A percentile compares a stretch with the other conserved stretches of the same genome.
These are phyloP conservation scores for Chlorella sp. DNA, from an alignment of 139 green algal genomes.

Conservation along the genomic window DNA sequence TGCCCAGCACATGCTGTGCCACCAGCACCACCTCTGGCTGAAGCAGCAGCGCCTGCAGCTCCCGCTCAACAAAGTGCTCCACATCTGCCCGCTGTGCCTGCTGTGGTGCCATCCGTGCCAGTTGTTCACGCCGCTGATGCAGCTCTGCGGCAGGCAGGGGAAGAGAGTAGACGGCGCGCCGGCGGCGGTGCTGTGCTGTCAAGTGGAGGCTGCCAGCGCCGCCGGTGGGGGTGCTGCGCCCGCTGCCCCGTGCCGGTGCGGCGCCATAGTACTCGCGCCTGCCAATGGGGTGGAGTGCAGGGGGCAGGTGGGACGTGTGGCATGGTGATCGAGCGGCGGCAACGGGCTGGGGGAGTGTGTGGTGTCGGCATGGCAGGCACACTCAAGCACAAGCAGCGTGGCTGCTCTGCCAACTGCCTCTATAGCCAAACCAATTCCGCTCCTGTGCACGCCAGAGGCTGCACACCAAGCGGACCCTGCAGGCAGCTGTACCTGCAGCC, in stretches of 20 bases:
- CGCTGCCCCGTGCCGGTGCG: neutral
- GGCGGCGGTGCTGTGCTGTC: conserved; percentile 31
- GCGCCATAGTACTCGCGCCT: conserved; percentile 11
- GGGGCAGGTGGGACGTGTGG: neutral
- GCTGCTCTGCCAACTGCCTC: too few species aligned
- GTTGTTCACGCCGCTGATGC: neutral
- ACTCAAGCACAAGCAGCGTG: neutral
- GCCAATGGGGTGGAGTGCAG: neutral
- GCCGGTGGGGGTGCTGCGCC: too few species aligned
- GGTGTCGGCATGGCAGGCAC: neutral
- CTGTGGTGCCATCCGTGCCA: neutral
- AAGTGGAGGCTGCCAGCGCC: conserved; percentile 6
- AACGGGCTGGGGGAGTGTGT: neutral
- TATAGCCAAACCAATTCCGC: too few species aligned
- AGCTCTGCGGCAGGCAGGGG: neutral
- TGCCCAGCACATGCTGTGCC: conserved; percentile 36
- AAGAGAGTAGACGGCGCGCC: conserved; percentile 32
- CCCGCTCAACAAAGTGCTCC: conserved; percentile 23
- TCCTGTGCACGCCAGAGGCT: too few species aligned
- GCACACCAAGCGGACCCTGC: too few species aligned
- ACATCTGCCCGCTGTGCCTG: conserved; percentile 14
- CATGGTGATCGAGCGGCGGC: neutral
- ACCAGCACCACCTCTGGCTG: conserved; percentile 42
- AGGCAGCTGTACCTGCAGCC: too few species aligned
- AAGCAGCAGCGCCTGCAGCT: conserved; percentile 49